These are phyloP conservation scores for Fusarium sp. DNA, from an alignment of 2,329 filamentous ascomycete species.

Conservation along the genomic window DNA sequence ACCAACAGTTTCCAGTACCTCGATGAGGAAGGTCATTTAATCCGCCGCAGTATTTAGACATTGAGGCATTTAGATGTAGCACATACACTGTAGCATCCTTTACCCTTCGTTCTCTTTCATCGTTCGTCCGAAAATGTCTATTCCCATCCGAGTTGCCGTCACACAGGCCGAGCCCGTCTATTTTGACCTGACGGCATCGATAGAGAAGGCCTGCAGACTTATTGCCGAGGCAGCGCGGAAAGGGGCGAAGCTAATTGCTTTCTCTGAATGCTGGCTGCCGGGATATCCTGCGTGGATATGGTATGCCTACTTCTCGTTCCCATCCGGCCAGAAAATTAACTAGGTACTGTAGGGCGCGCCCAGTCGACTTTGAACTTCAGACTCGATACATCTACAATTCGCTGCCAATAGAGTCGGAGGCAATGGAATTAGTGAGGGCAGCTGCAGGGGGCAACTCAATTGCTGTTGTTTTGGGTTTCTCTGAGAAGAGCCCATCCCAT, in stretches of 20 bases:
- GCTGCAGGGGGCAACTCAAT: slow-evolving; percentile 54
- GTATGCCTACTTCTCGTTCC: slow-evolving; percentile 22
- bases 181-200: slow-evolving; percentile 39
- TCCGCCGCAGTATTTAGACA: background rate
- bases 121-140: slow-evolving; percentile 9
- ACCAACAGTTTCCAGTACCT: background rate
- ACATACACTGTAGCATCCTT: background rate
- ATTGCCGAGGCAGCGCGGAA: slow-evolving; percentile 51
- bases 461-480: slow-evolving; percentile 60
- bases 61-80: background rate
- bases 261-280: slow-evolving; percentile 66
- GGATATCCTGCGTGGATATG: slow-evolving; percentile 64
- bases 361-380: slow-evolving; percentile 43
- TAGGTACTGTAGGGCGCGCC: slow-evolving; percentile 28
- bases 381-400: slow-evolving; percentile 57
- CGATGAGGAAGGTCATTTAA: background rate
- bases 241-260: slow-evolving; percentile 66
- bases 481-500: slow-evolving; percentile 53
- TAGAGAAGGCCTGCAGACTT: slow-evolving; percentile 45
- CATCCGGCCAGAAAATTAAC: background rate
- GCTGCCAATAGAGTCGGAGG: slow-evolving; percentile 55
- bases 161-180: slow-evolving; percentile 48
- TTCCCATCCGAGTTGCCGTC: slow-evolving; percentile 41
- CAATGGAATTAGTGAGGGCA: slow-evolving; percentile 54
- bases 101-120: background rate